These are phyloP conservation scores for Phaeosphaeriaceae sp. DNA, from an alignment of 2,329 filamentous ascomycete species.

Conservation along the genomic window DNA sequence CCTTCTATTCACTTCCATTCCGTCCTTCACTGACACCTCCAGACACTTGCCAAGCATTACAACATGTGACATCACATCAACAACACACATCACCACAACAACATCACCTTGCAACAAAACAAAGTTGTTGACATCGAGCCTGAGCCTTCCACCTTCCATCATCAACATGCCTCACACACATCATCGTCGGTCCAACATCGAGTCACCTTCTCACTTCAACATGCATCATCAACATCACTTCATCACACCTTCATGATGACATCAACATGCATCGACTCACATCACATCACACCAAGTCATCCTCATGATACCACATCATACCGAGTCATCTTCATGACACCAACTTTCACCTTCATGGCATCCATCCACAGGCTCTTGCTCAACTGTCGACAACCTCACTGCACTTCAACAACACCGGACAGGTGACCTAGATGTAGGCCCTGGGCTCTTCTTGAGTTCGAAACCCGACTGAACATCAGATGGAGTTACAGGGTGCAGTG, in stretches of 20 bases:
- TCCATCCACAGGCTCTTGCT: conserved; percentile 4
- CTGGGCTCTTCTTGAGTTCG: conserved; percentile 6
- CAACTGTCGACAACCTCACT: conserved; percentile 1
- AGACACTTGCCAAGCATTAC: conserved; percentile 15
- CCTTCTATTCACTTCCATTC: conserved; percentile 2
- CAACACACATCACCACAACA: too few relatives aligned
- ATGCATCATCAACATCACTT: conserved; percentile 2
- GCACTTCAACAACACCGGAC: conserved; percentile 1
- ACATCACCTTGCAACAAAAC: not conserved
- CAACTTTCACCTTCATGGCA: conserved; percentile 2
- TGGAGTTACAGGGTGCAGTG: conserved; percentile 9
- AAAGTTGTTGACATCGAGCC: conserved; percentile 1
- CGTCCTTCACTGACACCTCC: conserved; percentile 2
- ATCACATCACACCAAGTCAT: conserved; percentile 3
- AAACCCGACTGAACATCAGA: conserved; percentile 6
- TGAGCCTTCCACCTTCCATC: not conserved
- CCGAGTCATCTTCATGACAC: too few relatives aligned
- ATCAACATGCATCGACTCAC: conserved; percentile 5
- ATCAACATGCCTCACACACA: conserved; percentile 1
- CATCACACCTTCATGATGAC: not conserved
- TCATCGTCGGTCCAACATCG: conserved; percentile 5
- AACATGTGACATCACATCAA: conserved; percentile 19
- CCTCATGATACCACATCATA: conserved; percentile 4
- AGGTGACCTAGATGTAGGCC: conserved; percentile 6
- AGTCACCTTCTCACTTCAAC: conserved; percentile 1